Evolutionary conservation across 331 rosid genomes (phyloP).

Genomic region (Cydonia oblonga): DNA sequence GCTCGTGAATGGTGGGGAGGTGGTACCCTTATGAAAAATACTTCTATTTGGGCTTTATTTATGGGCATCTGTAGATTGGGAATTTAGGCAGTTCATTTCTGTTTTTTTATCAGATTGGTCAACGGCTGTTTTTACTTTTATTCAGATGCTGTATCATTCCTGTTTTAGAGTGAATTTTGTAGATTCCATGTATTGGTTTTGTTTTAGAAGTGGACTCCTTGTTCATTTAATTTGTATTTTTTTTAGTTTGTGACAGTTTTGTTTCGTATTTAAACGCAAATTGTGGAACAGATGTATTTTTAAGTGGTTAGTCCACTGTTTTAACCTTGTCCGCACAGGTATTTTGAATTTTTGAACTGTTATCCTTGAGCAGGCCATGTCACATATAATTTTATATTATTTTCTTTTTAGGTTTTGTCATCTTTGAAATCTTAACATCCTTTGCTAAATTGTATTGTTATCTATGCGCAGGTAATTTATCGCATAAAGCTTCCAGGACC

Average conservation of each 20-base stretch:
- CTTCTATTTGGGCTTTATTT: neutral
- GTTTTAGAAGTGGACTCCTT: neutral
- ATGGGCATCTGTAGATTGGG: neutral
- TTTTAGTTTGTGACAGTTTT: neutral
- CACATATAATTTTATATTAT: neutral
- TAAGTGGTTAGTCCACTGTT: neutral
- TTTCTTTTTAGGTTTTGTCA: neutral
- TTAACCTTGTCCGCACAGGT: neutral
- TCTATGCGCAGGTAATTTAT: slow-evolving; percentile 54
- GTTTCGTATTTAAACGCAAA: neutral
- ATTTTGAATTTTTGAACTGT: neutral
- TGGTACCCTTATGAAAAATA: neutral
- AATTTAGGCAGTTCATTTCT: neutral
- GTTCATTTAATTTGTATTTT: neutral
- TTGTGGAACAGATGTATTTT: neutral
- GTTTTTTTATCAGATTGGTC: neutral
- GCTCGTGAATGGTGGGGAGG: neutral
- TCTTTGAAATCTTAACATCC: neutral
- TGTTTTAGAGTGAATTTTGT: neutral
- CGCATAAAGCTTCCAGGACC: slow-evolving; percentile 97
- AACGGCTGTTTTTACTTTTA: neutral
- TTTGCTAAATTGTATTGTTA: neutral
- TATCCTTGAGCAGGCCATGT: neutral
- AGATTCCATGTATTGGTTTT: neutral
- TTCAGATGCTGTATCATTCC: neutral